phyloP scores from a whole-genome alignment of 2,329 filamentous ascomycete genomes.

The Talaromyces sp. region DNA sequence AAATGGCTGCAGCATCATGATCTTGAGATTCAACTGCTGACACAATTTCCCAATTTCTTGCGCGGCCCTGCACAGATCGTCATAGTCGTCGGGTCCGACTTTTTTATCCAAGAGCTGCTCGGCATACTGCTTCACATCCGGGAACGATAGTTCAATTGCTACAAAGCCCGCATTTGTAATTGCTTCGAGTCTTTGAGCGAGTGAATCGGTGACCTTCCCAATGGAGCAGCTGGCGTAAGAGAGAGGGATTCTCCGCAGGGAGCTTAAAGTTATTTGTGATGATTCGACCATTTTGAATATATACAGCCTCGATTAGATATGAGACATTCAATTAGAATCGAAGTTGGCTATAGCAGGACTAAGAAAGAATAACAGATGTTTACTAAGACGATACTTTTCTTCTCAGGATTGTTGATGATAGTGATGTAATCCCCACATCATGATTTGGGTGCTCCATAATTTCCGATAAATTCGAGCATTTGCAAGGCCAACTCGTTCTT shows the following conservation, averaged over 20 bases:
- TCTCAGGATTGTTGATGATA: background rate
- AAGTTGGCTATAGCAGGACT: too few relatives aligned
- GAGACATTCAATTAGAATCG: too few relatives aligned
- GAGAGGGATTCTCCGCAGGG: constrained; percentile 32
- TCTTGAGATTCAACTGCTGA: constrained; percentile 52
- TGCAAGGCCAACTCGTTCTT: background rate
- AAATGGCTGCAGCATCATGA: constrained; percentile 74
- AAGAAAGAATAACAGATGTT: background rate
- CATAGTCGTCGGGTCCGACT: constrained; percentile 58
- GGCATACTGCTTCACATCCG: constrained; percentile 66
- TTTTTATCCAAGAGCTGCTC: constrained; percentile 46
- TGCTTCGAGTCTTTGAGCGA: constrained; percentile 39
- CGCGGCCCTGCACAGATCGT: constrained; percentile 55
- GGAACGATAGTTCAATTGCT: constrained; percentile 71
- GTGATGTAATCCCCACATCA: constrained; percentile 15
- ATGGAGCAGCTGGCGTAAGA: constrained; percentile 46
- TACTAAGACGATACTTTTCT: background rate
- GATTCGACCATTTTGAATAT: constrained; percentile 7
- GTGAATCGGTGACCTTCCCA: constrained; percentile 33
- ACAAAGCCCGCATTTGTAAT: constrained; percentile 48
- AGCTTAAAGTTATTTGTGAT: constrained; percentile 15
- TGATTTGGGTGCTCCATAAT: background rate
- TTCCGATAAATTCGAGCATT: background rate
- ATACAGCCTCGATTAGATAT: background rate
- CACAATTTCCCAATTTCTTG: constrained; percentile 55